phyloP scores from a whole-genome alignment of 164 flowering plant genomes.

The Cinnamomum chago region DNA sequence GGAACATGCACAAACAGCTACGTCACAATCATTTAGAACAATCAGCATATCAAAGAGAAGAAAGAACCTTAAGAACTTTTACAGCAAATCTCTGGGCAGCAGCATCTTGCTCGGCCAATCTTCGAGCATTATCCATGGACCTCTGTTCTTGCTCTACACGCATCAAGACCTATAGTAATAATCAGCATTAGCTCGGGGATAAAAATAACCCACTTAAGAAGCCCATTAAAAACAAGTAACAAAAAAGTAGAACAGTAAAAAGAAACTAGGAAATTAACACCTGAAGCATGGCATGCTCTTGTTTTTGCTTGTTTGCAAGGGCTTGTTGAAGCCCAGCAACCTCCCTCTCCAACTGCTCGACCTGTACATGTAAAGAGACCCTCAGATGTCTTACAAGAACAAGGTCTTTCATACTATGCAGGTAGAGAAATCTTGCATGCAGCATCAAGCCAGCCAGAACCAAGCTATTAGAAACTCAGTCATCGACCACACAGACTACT shows the following conservation, averaged over 20 bases:
- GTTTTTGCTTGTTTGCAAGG: slow-evolving; percentile 86
- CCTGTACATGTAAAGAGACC: slow-evolving; percentile 32
- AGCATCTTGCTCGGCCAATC: slow-evolving; percentile 94
- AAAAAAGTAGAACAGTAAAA: not conserved
- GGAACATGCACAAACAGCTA: not conserved
- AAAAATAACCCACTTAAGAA: not conserved
- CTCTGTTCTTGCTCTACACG: slow-evolving; percentile 95
- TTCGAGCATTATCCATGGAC: slow-evolving; percentile 92
- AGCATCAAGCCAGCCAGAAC: no score
- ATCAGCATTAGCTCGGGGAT: not conserved
- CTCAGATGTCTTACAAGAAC: not conserved
- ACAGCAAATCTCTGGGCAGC: slow-evolving; percentile 83
- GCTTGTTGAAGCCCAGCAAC: slow-evolving; percentile 60
- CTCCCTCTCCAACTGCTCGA: slow-evolving; percentile 83
- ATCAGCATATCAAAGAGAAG: not conserved
- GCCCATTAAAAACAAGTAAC: not conserved
- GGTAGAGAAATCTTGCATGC: no score
- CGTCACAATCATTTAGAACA: not conserved
- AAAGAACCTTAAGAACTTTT: slow-evolving; percentile 81
- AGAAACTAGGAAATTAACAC: slow-evolving; percentile 22
- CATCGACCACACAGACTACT: no score
- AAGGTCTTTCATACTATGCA: no score
- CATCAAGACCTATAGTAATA: slow-evolving; percentile 64
- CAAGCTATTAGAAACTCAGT: no score
- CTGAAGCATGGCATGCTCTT: slow-evolving; percentile 94